phyloP scores from a whole-genome alignment of 345 rosid species.

The Cardamine chenopodiifolia region DNA sequence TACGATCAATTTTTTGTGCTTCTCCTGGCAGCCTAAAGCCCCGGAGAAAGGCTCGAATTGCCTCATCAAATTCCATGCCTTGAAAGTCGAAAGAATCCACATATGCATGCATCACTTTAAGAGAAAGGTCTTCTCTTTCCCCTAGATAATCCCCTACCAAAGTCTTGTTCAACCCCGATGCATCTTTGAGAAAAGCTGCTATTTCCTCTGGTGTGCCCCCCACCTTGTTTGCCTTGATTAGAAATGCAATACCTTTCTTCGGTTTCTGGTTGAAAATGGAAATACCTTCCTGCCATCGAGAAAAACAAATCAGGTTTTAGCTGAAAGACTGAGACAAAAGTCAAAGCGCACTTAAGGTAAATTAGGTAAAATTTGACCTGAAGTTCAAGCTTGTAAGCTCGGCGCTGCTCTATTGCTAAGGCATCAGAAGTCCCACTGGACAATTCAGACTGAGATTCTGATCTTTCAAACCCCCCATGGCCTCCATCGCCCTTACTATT shows the following conservation, averaged over 20 bases:
- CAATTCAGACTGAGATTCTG: constrained; percentile 87
- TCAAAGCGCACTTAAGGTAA: neutral
- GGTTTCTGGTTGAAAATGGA: constrained; percentile 98
- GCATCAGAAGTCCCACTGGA: constrained; percentile 85
- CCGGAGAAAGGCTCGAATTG: constrained; percentile 78
- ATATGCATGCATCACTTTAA: constrained; percentile 98
- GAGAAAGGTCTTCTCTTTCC: constrained; percentile 92
- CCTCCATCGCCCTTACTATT: constrained; percentile 85
- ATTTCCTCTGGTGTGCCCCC: constrained; percentile 94
- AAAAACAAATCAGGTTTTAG: constrained; percentile 48
- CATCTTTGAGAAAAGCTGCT: constrained; percentile 88
- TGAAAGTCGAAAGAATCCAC: constrained; percentile 93
- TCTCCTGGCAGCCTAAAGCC: constrained; percentile 99
- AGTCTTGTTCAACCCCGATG: constrained; percentile 84
- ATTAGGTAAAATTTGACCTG: constrained; percentile 57
- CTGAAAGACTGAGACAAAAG: constrained; percentile 21
- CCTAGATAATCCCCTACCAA: constrained; percentile 97
- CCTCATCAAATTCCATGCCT: constrained; percentile 94
- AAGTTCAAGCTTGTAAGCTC: constrained; percentile 99
- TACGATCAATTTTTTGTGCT: constrained; percentile 98
- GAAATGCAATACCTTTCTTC: constrained; percentile 94
- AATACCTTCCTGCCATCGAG: constrained; percentile 98
- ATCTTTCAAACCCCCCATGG: constrained; percentile 73
- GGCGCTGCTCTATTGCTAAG: constrained; percentile 89
- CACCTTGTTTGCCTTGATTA: constrained; percentile 91